Percentiles rank a stretch among this genome's conserved stretches.
Conservation (phyloP, 1,284 basidiomycete genomes). For the Tilletiopsis washingtonensis region DNA sequence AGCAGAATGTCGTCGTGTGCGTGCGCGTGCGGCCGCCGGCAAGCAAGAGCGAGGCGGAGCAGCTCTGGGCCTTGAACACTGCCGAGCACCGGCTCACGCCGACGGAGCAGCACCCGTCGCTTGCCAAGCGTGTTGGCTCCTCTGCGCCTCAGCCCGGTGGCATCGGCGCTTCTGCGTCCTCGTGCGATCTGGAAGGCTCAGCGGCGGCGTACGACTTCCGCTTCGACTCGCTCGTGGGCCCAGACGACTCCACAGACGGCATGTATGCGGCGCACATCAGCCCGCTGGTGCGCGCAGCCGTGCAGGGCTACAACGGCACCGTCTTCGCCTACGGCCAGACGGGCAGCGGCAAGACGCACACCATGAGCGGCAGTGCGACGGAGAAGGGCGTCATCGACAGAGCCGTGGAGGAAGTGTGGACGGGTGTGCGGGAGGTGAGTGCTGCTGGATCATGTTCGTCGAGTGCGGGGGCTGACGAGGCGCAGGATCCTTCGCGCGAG, state of each 20-base stretch:
- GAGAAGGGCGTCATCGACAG: slow-evolving; percentile 92
- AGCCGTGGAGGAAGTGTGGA: slow-evolving; percentile 61
- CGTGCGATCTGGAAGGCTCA: slow-evolving; percentile 9
- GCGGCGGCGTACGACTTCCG: slow-evolving; percentile 34
- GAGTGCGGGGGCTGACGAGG: neutral
- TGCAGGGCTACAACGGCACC: slow-evolving; percentile 94
- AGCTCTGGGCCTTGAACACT: slow-evolving; percentile 31
- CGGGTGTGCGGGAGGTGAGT: slow-evolving; percentile 41
- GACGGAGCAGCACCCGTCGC: slow-evolving; percentile 39
- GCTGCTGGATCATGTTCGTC: neutral
- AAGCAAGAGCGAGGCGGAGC: neutral
- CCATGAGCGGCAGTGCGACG: slow-evolving; percentile 68
- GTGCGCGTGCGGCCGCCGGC: slow-evolving; percentile 31
- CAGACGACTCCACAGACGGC: slow-evolving; percentile 18
- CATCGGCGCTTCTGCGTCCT: slow-evolving; percentile 2
- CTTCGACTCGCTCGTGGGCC: slow-evolving; percentile 36
- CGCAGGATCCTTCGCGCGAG: slow-evolving; percentile 43
- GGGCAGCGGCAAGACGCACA: slow-evolving; percentile 64
- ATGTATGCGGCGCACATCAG: slow-evolving; percentile 52
- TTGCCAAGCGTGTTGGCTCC: slow-evolving; percentile 34
- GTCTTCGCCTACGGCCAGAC: slow-evolving; percentile 87
- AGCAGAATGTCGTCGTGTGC: slow-evolving; percentile 44
- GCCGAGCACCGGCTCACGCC: slow-evolving; percentile 26
- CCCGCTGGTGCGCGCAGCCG: slow-evolving; percentile 61
- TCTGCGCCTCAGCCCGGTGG: slow-evolving; percentile 10